Conservation (phyloP, 2,329 filamentous ascomycete genomes). For the Lasiodiplodia citricola region DNA sequence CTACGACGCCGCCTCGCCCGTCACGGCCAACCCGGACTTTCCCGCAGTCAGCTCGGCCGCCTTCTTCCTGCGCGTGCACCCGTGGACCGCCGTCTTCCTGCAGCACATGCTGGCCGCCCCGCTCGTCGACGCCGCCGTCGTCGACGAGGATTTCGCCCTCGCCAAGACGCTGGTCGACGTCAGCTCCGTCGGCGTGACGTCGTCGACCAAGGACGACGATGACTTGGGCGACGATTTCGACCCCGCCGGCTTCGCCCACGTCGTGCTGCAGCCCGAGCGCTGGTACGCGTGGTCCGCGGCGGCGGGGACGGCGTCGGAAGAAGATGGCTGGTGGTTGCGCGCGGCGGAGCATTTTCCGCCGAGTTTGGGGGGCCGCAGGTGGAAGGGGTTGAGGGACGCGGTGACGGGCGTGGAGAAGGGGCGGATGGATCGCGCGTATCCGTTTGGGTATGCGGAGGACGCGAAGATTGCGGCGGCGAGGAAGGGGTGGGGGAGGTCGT, state of each 20-base stretch:
- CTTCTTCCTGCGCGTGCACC: conserved; percentile 39
- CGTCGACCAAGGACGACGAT: too few relatives aligned
- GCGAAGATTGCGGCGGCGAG: background rate
- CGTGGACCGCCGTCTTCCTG: conserved; percentile 33
- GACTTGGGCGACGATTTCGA: background rate
- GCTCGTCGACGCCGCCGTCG: conserved; percentile 29
- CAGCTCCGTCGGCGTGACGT: background rate
- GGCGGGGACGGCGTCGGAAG: conserved; percentile 14
- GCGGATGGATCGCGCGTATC: conserved; percentile 5
- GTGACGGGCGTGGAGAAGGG: conserved; percentile 25
- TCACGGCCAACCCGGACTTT: conserved; percentile 30
- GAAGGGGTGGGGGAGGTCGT: background rate
- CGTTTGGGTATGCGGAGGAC: background rate
- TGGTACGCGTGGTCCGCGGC: conserved; percentile 26
- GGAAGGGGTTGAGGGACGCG: conserved; percentile 32
- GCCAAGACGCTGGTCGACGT: conserved; percentile 36
- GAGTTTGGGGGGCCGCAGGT: conserved; percentile 31
- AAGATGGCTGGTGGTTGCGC: conserved; percentile 9
- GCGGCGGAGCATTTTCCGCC: conserved; percentile 32
- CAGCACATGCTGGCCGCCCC: conserved; percentile 31
- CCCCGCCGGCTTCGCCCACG: conserved; percentile 1
- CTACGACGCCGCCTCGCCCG: conserved; percentile 34
- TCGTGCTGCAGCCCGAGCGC: conserved; percentile 14
- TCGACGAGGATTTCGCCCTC: conserved; percentile 50
- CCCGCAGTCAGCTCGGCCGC: conserved; percentile 35